Evolutionary conservation across 2,329 filamentous ascomycete genomes (phyloP), one percentile per base, ranked within the genome.

Genomic region (Calonectria montana): DNA sequence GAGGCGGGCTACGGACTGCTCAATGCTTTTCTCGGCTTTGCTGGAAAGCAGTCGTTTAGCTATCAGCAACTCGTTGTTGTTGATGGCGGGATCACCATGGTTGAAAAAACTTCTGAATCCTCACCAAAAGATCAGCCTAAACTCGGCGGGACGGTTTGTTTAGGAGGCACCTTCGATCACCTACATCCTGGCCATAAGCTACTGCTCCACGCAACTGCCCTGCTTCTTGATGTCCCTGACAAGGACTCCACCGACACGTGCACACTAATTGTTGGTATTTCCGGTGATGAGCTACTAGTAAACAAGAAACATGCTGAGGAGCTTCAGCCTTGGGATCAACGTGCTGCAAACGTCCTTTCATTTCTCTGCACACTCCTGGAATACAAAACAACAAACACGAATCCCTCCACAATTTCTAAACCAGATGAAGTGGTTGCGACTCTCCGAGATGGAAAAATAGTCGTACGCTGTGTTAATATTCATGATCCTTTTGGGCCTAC

Each of bases 151-250:
- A 80, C 75, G 3, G 93, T 97, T 62, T 94, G 93, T 65, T 90
- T 98, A 15, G 97, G 96, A 35, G 97, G 97, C 12, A 99, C 97
- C 0, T 99, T 98, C 84, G 97, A 99, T 82, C 95, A 98, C 83
- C 89, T 99, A 25, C 97, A 99, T 81, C 92, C 94, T 4, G 97
- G 97, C 7, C 97, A 99, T 86, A 99, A 98, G 84, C 88, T 98
- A n/a, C 89, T 99, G 23, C 90, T 99, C 23, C 95, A 96, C n/a
- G 96, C 96, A 73, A 94, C 94, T 0, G 90, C 92, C 0, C 90
- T 98, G 68, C 88, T 95, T 18, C 87, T 94, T 69, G 89, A 90
- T 70, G 87, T 90, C 1, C 86, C 87, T 0, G 76, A 83, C 48
- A 78, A 83, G 37, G 77, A 80, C 37, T 79, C 85, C 0, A 79